Evolutionary conservation across 495 filamentous ascomycete species (phyloP), one percentile per base, ranked within the genome.

Genomic region (Penicillium arizonense): DNA sequence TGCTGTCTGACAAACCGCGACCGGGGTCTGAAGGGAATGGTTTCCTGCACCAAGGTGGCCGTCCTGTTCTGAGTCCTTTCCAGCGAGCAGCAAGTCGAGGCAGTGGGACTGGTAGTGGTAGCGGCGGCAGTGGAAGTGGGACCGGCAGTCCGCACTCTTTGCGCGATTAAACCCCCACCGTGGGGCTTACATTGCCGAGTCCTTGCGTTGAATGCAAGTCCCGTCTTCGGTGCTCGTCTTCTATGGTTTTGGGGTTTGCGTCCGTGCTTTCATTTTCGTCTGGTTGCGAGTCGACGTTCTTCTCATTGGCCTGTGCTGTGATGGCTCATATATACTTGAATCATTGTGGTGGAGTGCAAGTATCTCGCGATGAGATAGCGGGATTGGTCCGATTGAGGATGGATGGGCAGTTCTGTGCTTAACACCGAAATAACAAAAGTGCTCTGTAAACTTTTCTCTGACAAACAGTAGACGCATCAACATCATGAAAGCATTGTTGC

Each of bases 61-160:
- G 67, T 56, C 65, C 69, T 21, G 65, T 66, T 49, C 63, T 61
- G 47, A 76, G 66, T 56, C 77, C 64, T 33, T 79, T 72, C 57
- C 71, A 71, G 40, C 68, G 73, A 57, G 70, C 69, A 7, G 69
- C 62, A 30, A 76, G 74, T 53, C 72, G 71, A 47, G 68, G 65
- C 37, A 79, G 76, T 58, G 76, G 73, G 36, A 72, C 71, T 53
- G 76, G 71, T 16, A 77, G 72, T 58, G 70, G 68, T 28, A 77
- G 76, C 56, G 71, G 72, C 34, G 70, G 65, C 45, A 72, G 65
- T 47, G 59, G 71, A 18, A 76, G 72, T 50, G 71, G 71, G 30
- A 76, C 67, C 55, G 74, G 71, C 49, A 78, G 76, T 67, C 75
- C 77, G 37, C 67, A 65, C 52, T 76, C 74, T 51, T 59, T 63